phyloP scores from a whole-genome alignment of 2,329 filamentous ascomycete species.

The Chaetomiaceae sp. region DNA sequence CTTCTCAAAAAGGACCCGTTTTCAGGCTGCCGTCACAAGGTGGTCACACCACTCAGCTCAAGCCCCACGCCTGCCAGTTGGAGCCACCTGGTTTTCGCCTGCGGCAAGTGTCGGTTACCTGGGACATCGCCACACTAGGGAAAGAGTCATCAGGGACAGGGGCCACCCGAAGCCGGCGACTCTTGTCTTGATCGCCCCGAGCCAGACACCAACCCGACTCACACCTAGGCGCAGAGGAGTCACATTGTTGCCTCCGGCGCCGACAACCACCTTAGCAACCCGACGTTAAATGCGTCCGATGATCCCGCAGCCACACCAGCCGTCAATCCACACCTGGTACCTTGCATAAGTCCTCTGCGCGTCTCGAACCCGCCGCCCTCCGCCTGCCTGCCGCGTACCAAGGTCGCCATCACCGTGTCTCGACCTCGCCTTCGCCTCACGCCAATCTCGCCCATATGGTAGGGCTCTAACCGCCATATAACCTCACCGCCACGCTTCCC shows the following conservation, averaged over 20 bases:
- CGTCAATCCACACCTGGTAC: slow-evolving; percentile 20
- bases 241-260: slow-evolving; percentile 21
- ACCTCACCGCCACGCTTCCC: slow-evolving; percentile 27
- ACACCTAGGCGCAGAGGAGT: slow-evolving; percentile 20
- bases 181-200: slow-evolving; percentile 23
- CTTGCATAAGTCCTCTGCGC: slow-evolving; percentile 21
- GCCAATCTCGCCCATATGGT: slow-evolving; percentile 27
- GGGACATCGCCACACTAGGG: slow-evolving; percentile 24
- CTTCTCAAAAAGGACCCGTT: slow-evolving; percentile 23
- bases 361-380: slow-evolving; percentile 4
- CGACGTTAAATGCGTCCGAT: slow-evolving; percentile 17
- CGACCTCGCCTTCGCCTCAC: slow-evolving; percentile 5
- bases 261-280: slow-evolving; percentile 15
- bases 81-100: slow-evolving; percentile 31
- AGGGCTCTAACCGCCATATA: slow-evolving; percentile 32
- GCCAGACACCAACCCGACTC: slow-evolving; percentile 20
- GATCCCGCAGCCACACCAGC: slow-evolving; percentile 23
- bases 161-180: slow-evolving; percentile 24
- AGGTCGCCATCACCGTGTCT: slow-evolving; percentile 2
- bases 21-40: slow-evolving; percentile 31
- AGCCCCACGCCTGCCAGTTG: slow-evolving; percentile 29
- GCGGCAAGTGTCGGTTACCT: slow-evolving; percentile 27
- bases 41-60: slow-evolving; percentile 29
- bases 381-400: slow-evolving; percentile 11
- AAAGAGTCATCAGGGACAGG: slow-evolving; percentile 30